Percentiles rank a stretch among this genome's conserved stretches.
phyloP scores from a whole-genome alignment of 2,329 filamentous ascomycete genomes.

The Periglandula ipomoeae region DNA sequence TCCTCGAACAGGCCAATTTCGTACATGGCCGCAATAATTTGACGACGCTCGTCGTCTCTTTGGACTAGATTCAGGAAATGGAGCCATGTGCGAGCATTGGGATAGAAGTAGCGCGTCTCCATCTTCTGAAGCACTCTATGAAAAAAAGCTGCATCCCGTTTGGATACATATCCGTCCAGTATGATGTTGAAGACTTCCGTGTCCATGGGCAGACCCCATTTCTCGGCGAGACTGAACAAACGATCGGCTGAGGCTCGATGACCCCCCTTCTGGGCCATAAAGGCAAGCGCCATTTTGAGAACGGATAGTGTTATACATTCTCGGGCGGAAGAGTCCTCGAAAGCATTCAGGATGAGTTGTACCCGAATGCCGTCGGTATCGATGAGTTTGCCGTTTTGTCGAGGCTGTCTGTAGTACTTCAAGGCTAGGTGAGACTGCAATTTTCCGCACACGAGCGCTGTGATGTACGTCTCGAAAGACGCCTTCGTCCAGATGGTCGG shows the following conservation, averaged over 20 bases:
- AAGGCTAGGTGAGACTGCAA: constrained; percentile 23
- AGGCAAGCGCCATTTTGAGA: constrained; percentile 35
- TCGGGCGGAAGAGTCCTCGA: constrained; percentile 26
- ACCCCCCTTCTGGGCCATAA: constrained; percentile 27
- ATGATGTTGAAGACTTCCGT: constrained; percentile 40
- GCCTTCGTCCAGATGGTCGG: constrained; percentile 32
- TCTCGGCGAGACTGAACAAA: constrained; percentile 29
- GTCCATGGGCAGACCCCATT: constrained; percentile 31
- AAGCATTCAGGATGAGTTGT: constrained; percentile 27
- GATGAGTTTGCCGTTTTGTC: constrained; percentile 17
- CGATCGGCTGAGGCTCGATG: constrained; percentile 23
- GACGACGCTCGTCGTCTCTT: constrained; percentile 43
- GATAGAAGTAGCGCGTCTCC: constrained; percentile 26
- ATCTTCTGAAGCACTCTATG: constrained; percentile 31
- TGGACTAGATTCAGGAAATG: constrained; percentile 45
- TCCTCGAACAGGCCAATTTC: constrained; percentile 32
- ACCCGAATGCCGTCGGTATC: constrained; percentile 31
- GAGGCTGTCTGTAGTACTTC: constrained; percentile 24
- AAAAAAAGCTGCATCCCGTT: constrained; percentile 33
- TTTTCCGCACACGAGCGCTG: constrained; percentile 28
- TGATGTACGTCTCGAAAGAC: constrained; percentile 33
- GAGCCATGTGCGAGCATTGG: constrained; percentile 38
- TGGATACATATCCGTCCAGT: constrained; percentile 29
- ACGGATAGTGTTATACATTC: constrained; percentile 27
- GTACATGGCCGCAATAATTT: constrained; percentile 38